Evolutionary conservation across 116 monocot genomes (phyloP), one percentile per base, ranked within the genome.

Genomic region (Zostera marina): DNA sequence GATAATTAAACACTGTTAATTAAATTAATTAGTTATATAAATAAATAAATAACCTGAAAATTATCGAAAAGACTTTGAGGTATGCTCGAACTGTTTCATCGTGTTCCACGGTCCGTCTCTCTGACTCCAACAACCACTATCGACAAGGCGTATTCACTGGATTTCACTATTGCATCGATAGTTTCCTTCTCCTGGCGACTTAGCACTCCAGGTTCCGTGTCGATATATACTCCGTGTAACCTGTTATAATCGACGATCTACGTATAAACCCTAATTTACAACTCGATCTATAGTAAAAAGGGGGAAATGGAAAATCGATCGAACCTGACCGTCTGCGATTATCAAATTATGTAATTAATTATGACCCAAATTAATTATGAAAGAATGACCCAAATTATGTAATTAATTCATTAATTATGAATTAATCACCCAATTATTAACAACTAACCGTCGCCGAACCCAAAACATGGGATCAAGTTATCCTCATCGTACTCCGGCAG

Each of bases 311-410:
- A 8, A 53, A 22, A 52, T 19, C 9, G 22, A 21, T 7, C 21
- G 45, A 12, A 83, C 92, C 83, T 92, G 87, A 19, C 92, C 92
- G 81, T 92, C 92, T 25, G 92, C 87, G 65, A 92, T 83, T 58
- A 92, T 76, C 42, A 92, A 76, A 26, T 26, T 26, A 26, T 26
- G 1, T 47, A 47, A 47, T 13, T 15, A 47, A 47, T 11, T 7
- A n/a, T n/a, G n/a, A n/a, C n/a, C n/a, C n/a, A n/a, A 11, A 56
- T 38, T 7, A 3, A 11, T 1, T 7, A 8, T n/a, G n/a, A n/a
- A 32, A 32, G 1, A 32, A 32, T 32, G 0, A 32, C 32, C 32
- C 1, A 32, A 26, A 26, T 26, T 26, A 26, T 26, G 1, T 47
- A 47, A 47, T 13, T 15, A 47, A 47, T 11, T 7, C 4, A 56